Evolutionary conservation across 106 monocot species (phyloP).

Genomic region (Triglochin maritima): DNA sequence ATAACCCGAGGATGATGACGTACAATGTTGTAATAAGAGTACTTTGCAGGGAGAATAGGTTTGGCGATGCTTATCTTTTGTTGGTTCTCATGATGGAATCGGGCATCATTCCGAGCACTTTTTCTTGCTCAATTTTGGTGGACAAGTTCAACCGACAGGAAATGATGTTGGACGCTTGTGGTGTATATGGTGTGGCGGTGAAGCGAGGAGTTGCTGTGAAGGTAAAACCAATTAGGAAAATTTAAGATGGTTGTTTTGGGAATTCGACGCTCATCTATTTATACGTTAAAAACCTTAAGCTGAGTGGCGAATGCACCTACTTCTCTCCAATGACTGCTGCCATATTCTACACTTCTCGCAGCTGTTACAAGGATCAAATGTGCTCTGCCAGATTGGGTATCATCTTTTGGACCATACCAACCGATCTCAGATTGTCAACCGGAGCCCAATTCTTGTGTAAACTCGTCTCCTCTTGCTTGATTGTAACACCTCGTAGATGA

Average conservation of each 20-base stretch:
- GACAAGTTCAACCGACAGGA: constrained; percentile 35
- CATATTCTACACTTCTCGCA: no score
- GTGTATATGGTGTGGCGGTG: constrained; percentile 46
- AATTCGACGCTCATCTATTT: no score
- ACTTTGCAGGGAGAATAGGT: constrained; percentile 45
- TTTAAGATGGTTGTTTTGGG: background rate
- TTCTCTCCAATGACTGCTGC: no score
- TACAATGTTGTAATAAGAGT: constrained; percentile 46
- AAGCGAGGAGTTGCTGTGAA: constrained; percentile 38
- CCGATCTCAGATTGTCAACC: no score
- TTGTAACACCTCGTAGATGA: no score
- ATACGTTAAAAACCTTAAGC: no score
- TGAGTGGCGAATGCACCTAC: no score
- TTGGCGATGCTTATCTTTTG: constrained; percentile 42
- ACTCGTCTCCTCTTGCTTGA: no score
- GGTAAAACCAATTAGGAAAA: constrained; percentile 19
- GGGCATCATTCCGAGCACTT: constrained; percentile 37
- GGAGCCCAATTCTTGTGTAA: no score
- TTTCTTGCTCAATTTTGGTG: constrained; percentile 47
- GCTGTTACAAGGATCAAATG: no score
- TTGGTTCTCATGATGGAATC: constrained; percentile 40
- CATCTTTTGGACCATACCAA: no score
- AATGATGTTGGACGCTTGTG: constrained; percentile 40
- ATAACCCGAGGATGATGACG: constrained; percentile 48
- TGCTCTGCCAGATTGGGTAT: no score